A percentile compares a stretch with the other conserved stretches of the same genome.
Evolutionary conservation across 306 rosid species (phyloP).

Genomic region (Boehmeria nivea): DNA sequence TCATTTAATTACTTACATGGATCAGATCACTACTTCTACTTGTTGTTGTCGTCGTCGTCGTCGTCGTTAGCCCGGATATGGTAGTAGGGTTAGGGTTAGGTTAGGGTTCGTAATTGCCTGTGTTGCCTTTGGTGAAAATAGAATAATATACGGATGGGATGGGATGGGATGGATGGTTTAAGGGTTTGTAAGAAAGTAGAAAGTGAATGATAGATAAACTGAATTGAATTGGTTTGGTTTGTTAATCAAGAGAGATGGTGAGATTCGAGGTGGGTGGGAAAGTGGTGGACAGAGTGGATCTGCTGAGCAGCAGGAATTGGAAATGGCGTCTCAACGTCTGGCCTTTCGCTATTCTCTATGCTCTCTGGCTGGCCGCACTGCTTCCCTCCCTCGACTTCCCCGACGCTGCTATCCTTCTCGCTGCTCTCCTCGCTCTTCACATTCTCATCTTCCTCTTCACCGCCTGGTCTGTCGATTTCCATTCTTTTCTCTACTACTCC

Average conservation of each 20-base stretch:
- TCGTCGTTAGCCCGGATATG: too few species aligned
- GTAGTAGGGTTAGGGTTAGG: too few species aligned
- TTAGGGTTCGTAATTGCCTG: too few species aligned
- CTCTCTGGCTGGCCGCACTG: slow-evolving; percentile 43
- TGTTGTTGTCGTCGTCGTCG: too few species aligned
- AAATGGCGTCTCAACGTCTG: slow-evolving; percentile 75
- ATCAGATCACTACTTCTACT: too few species aligned
- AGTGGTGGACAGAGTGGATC: slow-evolving; percentile 79
- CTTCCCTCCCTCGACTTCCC: slow-evolving; percentile 71
- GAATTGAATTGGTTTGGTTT: too few species aligned
- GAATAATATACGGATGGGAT: too few species aligned
- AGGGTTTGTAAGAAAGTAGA: too few species aligned
- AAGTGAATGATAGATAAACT: too few species aligned
- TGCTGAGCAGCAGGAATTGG: slow-evolving; percentile 61
- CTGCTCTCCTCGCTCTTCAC: slow-evolving; percentile 58
- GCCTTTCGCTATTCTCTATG: slow-evolving; percentile 62
- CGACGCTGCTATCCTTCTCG: slow-evolving; percentile 68
- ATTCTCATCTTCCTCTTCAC: slow-evolving; percentile 81
- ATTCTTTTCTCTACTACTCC: slow-evolving; percentile 62
- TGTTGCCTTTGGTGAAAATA: too few species aligned
- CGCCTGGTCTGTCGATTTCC: slow-evolving; percentile 92
- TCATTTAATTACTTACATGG: too few species aligned
- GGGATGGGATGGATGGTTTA: too few species aligned
- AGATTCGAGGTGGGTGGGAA: slow-evolving; percentile 83
- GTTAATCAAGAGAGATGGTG: slow-evolving; percentile 40